A percentile compares a stretch with the other conserved stretches of the same genome.
Evolutionary conservation across 2,329 filamentous ascomycete species (phyloP).

Genomic region (Grosmannia penicillata): DNA sequence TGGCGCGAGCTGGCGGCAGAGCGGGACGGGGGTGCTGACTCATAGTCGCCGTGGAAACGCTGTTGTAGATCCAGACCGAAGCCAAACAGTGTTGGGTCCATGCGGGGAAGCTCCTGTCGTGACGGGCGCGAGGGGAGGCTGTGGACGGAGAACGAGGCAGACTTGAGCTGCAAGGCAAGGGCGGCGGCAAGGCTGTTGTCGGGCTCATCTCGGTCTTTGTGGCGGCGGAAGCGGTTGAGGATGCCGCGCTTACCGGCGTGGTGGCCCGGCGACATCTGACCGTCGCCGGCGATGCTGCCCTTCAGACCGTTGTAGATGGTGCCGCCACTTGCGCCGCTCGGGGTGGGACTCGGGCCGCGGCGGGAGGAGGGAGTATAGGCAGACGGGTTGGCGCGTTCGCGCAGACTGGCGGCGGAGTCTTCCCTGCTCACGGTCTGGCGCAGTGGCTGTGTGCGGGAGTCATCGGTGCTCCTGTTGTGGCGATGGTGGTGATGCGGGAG

Average conservation of each 20-base stretch:
- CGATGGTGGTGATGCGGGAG: conserved; percentile 44
- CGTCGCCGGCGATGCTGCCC: conserved; percentile 31
- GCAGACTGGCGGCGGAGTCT: conserved; percentile 45
- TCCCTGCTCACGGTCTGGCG: conserved; percentile 65
- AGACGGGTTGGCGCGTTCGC: conserved; percentile 27
- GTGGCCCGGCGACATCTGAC: conserved; percentile 44
- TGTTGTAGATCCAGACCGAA: conserved; percentile 13
- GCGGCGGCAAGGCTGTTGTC: conserved; percentile 9
- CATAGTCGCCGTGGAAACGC: conserved; percentile 17
- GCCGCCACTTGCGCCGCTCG: conserved; percentile 47
- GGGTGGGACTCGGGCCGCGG: conserved; percentile 68
- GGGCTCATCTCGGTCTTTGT: conserved; percentile 35
- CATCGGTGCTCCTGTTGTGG: conserved; percentile 55
- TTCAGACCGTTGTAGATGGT: conserved; percentile 23
- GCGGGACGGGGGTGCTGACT: conserved; percentile 9
- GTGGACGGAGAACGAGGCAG: conserved; percentile 36
- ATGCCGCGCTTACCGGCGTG: conserved; percentile 30
- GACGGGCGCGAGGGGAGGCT: conserved; percentile 37
- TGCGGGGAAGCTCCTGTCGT: conserved; percentile 27
- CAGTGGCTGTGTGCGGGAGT: conserved; percentile 45
- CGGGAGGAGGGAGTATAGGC: conserved; percentile 27
- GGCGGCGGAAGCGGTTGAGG: conserved; percentile 35
- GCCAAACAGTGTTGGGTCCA: conserved; percentile 14
- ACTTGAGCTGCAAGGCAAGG: conserved; percentile 23
- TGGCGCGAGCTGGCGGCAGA: conserved; percentile 19